phyloP scores from a whole-genome alignment of 2,329 filamentous ascomycete species.

The Alternaria viburni region DNA sequence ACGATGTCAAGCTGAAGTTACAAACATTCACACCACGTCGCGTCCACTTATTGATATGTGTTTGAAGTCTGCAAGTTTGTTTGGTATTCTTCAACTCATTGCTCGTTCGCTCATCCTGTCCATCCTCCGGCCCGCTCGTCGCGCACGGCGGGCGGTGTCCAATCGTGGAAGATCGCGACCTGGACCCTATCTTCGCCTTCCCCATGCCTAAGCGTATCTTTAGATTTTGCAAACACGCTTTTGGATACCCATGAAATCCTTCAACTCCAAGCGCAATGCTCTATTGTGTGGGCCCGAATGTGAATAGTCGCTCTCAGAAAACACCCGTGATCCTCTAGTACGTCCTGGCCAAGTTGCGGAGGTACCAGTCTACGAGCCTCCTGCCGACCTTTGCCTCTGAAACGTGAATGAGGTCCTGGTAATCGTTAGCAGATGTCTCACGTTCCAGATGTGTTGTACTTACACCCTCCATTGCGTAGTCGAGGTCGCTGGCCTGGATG shows the following conservation, averaged over 20 bases:
- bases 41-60: background rate
- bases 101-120: constrained; percentile 16
- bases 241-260: constrained; percentile 35
- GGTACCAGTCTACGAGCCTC: constrained; percentile 98
- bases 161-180: constrained; percentile 12
- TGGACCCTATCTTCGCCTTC: constrained; percentile 18
- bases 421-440: constrained; percentile 26
- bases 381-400: constrained; percentile 98
- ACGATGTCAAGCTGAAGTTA: background rate
- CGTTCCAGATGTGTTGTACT: constrained; percentile 50
- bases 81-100: constrained; percentile 15
- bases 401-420: constrained; percentile 92
- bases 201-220: constrained; percentile 14
- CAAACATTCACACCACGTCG: background rate
- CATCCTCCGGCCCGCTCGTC: constrained; percentile 18
- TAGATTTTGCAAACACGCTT: constrained; percentile 35
- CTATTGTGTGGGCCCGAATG: constrained; percentile 26
- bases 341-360: constrained; percentile 92
- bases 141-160: constrained; percentile 14
- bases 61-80: constrained; percentile 22
- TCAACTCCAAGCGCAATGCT: constrained; percentile 48
- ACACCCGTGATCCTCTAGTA: constrained; percentile 65
- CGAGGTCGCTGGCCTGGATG: constrained; percentile 91
- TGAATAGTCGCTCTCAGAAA: constrained; percentile 9
- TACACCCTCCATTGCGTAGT: constrained; percentile 95